Evolutionary conservation across 306 rosid species (phyloP), one percentile per base, ranked within the genome.

Genomic region (Astragalus membranaceus): DNA sequence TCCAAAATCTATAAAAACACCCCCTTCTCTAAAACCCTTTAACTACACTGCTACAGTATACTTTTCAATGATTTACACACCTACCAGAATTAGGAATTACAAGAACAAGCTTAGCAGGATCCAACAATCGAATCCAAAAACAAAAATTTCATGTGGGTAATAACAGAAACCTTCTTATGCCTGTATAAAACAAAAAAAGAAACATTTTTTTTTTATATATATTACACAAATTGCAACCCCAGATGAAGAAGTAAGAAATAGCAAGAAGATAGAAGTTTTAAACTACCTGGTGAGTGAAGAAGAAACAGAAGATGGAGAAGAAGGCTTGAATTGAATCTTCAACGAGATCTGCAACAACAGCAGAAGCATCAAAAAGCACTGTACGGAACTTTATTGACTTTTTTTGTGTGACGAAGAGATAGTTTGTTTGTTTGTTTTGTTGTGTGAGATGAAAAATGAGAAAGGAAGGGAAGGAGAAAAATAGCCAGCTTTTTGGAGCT

Each of bases 321-420:
- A 20, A 7, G 32, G 0, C n/a, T 43, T 51, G 43, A 43, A 49
- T n/a, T 56, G 57, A 54, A 35, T 15, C 57, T 70, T 59, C 17
- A 14, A 55, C 61, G 60, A 80, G 79, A 74, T 74, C 82, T 58
- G 60, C 52, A 51, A 13, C 35, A 42, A 55, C 69, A 23, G 10
- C 7, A 37, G 47, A 65, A 47, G 76, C 46, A 77, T n/a, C 32
- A 35, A 58, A 5, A 15, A 32, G 12, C 13, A 48, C 39, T 42
- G 64, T 49, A 72, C 53, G 76, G 67, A 48, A 35, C 13, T 13
- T 42, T 30, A 0, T 81, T 81, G 85, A 81, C 82, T 81, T 72
- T 68, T 56, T 10, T 10, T 26, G 30, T 26, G 30, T 4, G 48
- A 12, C 17, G 3, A 16, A 30, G 53, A 33, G 12, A 29, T 9